These are phyloP conservation scores for Wickerhamomyces ciferrii DNA, from an alignment of 805 yeast species.

Conservation along the genomic window DNA sequence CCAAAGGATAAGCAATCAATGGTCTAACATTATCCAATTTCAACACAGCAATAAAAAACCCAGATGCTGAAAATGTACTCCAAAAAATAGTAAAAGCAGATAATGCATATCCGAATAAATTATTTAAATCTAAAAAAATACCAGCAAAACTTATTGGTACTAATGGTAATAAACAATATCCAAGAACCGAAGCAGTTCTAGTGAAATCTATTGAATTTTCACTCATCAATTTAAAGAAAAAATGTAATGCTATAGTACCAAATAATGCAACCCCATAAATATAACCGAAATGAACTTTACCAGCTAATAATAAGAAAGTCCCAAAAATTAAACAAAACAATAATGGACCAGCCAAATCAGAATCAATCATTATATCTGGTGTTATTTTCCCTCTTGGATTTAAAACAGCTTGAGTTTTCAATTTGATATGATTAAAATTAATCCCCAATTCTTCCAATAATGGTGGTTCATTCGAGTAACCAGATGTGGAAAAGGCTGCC, in stretches of 20 bases:
- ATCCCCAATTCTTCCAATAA: constrained; percentile 89
- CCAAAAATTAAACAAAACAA: constrained; percentile 87
- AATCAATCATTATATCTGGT: constrained; percentile 76
- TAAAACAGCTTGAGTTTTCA: constrained; percentile 81
- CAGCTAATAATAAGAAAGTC: constrained; percentile 72
- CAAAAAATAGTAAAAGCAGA: constrained; percentile 69
- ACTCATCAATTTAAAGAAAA: constrained; percentile 84
- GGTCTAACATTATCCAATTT: constrained; percentile 82
- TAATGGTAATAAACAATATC: constrained; percentile 89
- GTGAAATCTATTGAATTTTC: constrained; percentile 43
- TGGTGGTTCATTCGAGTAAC: constrained; percentile 95
- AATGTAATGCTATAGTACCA: constrained; percentile 83
- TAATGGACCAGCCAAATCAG: constrained; percentile 94
- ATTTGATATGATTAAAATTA: constrained; percentile 80
- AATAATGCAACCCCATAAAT: constrained; percentile 93
- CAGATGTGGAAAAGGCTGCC: constrained; percentile 90
- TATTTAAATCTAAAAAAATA: constrained; percentile 57
- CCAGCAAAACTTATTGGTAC: constrained; percentile 74
- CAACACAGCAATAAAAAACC: constrained; percentile 82
- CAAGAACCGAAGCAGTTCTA: constrained; percentile 86
- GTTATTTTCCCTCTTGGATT: constrained; percentile 64
- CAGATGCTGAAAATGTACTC: constrained; percentile 93
- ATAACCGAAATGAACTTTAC: constrained; percentile 95
- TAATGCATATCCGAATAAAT: constrained; percentile 63
- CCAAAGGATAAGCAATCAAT: constrained; percentile 88